These are phyloP conservation scores for Theobroma grandiflorum DNA, from an alignment of 441 rosid species.

Conservation along the genomic window DNA sequence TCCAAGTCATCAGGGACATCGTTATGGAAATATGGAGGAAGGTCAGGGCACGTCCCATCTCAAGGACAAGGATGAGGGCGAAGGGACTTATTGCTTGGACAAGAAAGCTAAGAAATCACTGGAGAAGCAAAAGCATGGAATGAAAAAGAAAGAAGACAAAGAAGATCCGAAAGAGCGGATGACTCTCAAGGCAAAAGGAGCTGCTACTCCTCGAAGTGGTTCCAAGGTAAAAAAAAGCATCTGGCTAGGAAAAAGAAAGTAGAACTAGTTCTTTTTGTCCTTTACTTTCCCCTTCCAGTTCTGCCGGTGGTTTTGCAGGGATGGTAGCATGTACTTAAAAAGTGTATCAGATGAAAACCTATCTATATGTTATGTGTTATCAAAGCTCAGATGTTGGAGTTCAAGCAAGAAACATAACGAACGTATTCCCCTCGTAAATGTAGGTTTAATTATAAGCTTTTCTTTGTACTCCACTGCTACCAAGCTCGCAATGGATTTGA, in stretches of 20 bases:
- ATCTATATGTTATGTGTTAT: neutral
- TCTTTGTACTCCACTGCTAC: neutral
- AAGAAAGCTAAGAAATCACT: constrained; percentile 26
- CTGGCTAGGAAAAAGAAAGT: constrained; percentile 43
- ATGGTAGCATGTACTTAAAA: neutral
- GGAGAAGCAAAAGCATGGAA: constrained; percentile 33
- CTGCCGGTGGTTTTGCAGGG: constrained; percentile 3
- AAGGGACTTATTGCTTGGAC: constrained; percentile 20
- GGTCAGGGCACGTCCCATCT: constrained; percentile 19
- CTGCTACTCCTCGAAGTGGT: constrained; percentile 38
- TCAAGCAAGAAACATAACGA: neutral
- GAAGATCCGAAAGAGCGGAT: constrained; percentile 32
- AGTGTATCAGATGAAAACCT: neutral
- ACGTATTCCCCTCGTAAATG: neutral
- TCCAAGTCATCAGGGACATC: constrained; percentile 44
- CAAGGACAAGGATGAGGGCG: constrained; percentile 20
- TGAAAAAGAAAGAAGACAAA: constrained; percentile 25
- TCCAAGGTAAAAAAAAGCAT: constrained; percentile 46
- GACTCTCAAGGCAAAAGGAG: constrained; percentile 24
- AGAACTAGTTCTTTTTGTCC: neutral
- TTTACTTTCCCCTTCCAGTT: neutral
- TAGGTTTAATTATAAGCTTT: neutral
- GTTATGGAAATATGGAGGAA: neutral
- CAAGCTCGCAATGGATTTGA: neutral
- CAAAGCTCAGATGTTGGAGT: constrained; percentile 3